These are phyloP conservation scores for Eimeria praecox DNA, from an alignment of 169 alveolate species.

Conservation along the genomic window DNA sequence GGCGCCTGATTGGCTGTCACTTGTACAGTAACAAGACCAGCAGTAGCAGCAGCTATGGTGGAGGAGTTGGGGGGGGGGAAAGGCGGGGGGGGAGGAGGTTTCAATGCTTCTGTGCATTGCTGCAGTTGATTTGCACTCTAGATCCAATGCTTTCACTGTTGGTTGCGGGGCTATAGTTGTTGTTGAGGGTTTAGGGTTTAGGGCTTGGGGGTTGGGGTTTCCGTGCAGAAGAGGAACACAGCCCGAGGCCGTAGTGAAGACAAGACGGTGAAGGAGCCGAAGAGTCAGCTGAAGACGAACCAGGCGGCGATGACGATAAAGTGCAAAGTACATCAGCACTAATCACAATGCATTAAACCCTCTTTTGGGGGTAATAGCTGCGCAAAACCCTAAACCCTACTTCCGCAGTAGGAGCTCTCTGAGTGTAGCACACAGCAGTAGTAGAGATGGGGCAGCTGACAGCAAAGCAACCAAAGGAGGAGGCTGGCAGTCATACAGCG, in stretches of 20 bases:
- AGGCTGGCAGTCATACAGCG: no score
- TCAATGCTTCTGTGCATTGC: not conserved
- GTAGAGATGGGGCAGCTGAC: not conserved
- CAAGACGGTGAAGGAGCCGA: constrained; percentile 75
- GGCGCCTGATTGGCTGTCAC: not conserved
- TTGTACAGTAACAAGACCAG: not conserved
- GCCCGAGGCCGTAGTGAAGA: constrained; percentile 79
- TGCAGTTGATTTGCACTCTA: not conserved
- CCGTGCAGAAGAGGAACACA: constrained; percentile 71
- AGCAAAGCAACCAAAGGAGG: no score
- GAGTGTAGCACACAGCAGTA: not conserved
- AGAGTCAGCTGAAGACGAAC: constrained; percentile 78
- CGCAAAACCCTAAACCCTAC: not conserved
- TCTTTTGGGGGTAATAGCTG: not conserved
- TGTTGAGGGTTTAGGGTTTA: constrained; percentile 42
- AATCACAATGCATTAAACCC: not conserved
- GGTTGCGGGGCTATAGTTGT: no score
- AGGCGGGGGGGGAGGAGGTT: not conserved
- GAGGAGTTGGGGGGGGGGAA: not conserved
- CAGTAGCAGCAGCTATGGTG: not conserved
- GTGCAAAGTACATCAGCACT: constrained; percentile 64
- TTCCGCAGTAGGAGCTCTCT: not conserved
- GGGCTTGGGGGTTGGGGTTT: constrained; percentile 30
- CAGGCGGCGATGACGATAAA: constrained; percentile 81
- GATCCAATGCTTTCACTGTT: not conserved